A percentile compares a stretch with the other conserved stretches of the same genome.
phyloP scores from a whole-genome alignment of 2,329 filamentous ascomycete species.

The Alternaria alternata region DNA sequence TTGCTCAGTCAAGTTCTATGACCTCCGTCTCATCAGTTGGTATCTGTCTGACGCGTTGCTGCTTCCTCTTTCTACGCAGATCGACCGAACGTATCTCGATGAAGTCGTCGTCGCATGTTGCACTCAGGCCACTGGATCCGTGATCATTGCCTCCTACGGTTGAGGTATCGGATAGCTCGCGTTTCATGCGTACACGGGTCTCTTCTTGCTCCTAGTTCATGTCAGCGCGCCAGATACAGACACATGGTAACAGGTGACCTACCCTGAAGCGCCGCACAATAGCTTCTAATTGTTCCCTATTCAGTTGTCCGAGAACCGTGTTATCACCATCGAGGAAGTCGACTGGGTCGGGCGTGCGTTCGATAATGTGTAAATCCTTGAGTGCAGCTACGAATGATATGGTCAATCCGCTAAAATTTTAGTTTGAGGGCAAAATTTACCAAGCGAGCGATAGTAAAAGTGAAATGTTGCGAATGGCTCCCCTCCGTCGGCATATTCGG shows the following conservation, averaged over 20 bases:
- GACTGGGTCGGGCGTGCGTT: conserved; percentile 29
- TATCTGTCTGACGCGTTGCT: conserved; percentile 4
- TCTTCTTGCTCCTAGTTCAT: conserved; percentile 2
- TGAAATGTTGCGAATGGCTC: conserved; percentile 26
- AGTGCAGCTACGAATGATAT: conserved; percentile 18
- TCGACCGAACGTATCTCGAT: conserved; percentile 5
- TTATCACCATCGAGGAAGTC: conserved; percentile 13
- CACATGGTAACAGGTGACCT: neutral
- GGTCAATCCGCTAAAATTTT: neutral
- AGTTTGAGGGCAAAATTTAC: conserved; percentile 5
- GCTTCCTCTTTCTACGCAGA: conserved; percentile 4
- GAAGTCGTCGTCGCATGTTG: conserved; percentile 4
- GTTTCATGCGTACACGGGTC: conserved; percentile 6
- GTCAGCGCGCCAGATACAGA: neutral
- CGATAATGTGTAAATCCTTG: conserved; percentile 42
- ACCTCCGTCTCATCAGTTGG: conserved; percentile 7
- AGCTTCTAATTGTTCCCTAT: conserved; percentile 14
- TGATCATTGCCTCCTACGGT: conserved; percentile 8
- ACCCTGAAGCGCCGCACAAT: conserved; percentile 11
- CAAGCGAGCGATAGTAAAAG: conserved; percentile 32
- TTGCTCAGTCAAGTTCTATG: conserved; percentile 7
- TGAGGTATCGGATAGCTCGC: conserved; percentile 8
- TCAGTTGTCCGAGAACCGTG: conserved; percentile 7
- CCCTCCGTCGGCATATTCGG: conserved; percentile 5
- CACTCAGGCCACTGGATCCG: neutral